These are phyloP conservation scores for Artemisia tridentata DNA, from an alignment of 129 eudicot genomes.

Conservation along the genomic window DNA sequence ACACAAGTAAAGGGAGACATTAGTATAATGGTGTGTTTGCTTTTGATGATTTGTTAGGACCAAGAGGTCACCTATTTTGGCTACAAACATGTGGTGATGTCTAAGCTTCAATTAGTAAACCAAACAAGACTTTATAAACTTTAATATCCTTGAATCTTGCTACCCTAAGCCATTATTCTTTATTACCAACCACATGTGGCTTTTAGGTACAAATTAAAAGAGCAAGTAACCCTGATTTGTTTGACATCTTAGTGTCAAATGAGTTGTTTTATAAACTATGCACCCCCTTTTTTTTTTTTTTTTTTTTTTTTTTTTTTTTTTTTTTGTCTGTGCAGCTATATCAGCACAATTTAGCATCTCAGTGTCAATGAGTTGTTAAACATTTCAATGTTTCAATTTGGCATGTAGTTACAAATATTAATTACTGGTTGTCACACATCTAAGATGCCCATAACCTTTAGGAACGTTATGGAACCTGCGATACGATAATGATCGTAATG, in stretches of 20 bases:
- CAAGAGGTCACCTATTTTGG: slow-evolving; percentile 38
- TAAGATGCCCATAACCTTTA: too few species aligned
- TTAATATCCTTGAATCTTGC: slow-evolving; percentile 28
- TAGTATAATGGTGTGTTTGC: slow-evolving; percentile 42
- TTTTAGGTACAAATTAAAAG: slow-evolving; percentile 17
- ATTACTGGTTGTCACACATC: too few species aligned
- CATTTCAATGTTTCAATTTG: too few species aligned
- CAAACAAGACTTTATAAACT: slow-evolving; percentile 34
- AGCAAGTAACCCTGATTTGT: slow-evolving; percentile 10
- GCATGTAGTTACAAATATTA: too few species aligned
- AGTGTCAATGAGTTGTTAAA: too few species aligned
- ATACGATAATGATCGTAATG: too few species aligned
- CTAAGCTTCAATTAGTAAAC: slow-evolving; percentile 28
- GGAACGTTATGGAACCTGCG: too few species aligned
- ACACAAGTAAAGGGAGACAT: slow-evolving; percentile 41
- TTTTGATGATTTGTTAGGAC: slow-evolving; percentile 46
- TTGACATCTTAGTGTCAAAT: slow-evolving; percentile 8
- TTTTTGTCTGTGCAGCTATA: neutral
- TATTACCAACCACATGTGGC: slow-evolving; percentile 43
- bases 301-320: too few species aligned
- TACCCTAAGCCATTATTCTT: slow-evolving; percentile 38
- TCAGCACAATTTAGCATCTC: too few species aligned
- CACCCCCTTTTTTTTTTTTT: neutral
- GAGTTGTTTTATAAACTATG: neutral
- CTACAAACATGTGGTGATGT: slow-evolving; percentile 47